These are phyloP conservation scores for Carex arenaria DNA, from an alignment of 202 grass and related monocot genomes.

Conservation along the genomic window DNA sequence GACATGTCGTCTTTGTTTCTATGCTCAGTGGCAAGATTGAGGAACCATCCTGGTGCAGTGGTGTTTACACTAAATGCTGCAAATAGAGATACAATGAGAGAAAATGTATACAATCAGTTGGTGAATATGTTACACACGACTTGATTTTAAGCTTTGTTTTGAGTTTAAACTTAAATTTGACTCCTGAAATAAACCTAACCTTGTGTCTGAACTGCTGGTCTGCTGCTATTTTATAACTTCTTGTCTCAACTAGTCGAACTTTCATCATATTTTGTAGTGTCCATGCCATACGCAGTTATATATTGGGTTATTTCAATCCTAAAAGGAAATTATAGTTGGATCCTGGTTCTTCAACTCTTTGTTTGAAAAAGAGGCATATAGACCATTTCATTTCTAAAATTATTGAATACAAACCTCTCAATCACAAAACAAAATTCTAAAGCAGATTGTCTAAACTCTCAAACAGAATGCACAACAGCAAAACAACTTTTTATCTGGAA, in stretches of 20 bases:
- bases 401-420: too few relatives aligned
- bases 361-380: neutral
- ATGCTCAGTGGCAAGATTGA: conserved; percentile 68
- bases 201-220: neutral
- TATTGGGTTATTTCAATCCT: neutral
- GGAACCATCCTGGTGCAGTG: conserved; percentile 83
- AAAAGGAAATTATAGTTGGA: neutral
- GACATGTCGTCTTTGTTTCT: neutral
- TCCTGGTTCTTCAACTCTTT: neutral
- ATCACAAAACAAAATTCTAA: too few relatives aligned
- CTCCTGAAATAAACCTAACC: neutral
- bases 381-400: too few relatives aligned
- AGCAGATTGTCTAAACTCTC: too few relatives aligned
- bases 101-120: conserved; percentile 53
- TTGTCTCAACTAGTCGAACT: neutral
- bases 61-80: conserved; percentile 54
- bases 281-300: neutral
- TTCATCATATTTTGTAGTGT: neutral
- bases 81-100: conserved; percentile 66
- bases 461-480: too few relatives aligned
- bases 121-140: conserved; percentile 37
- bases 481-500: too few relatives aligned
- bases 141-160: conserved; percentile 27
- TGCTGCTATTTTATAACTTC: neutral
- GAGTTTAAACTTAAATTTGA: neutral